Evolutionary conservation across 768 basidiomycete species (phyloP).

Genomic region (Flagelloscypha sp.): DNA sequence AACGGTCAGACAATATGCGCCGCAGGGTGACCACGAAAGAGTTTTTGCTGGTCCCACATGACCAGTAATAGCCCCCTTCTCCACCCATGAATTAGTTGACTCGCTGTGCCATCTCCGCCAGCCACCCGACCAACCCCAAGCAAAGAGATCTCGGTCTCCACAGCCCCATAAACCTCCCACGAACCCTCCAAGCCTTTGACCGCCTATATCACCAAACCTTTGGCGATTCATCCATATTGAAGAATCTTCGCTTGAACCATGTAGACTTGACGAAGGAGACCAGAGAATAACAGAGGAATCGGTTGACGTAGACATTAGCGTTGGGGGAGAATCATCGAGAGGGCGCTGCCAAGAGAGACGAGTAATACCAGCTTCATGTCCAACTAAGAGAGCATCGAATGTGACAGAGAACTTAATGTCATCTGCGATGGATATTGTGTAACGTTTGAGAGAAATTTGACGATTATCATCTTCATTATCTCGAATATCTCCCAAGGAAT

Average conservation of each 20-base stretch:
- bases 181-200: constrained; percentile 84
- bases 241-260: constrained; percentile 28
- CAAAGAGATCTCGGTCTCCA: constrained; percentile 55
- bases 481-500: constrained; percentile 60
- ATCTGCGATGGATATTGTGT: constrained; percentile 65
- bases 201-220: constrained; percentile 93
- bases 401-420: constrained; percentile 58
- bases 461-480: constrained; percentile 73
- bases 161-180: constrained; percentile 81
- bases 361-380: constrained; percentile 93
- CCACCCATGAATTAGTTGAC: constrained; percentile 53
- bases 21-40: constrained; percentile 79
- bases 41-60: constrained; percentile 76
- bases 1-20: constrained; percentile 79
- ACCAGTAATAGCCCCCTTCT: constrained; percentile 75
- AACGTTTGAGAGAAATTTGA: constrained; percentile 85
- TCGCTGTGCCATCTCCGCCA: constrained; percentile 75
- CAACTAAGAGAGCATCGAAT: constrained; percentile 89
- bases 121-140: constrained; percentile 92
- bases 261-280: constrained; percentile 58
- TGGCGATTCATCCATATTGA: constrained; percentile 87
- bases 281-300: constrained; percentile 95
- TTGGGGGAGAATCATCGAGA: constrained; percentile 23
- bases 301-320: constrained; percentile 84
- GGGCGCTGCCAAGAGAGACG: constrained; percentile 75